phyloP scores from a whole-genome alignment of 2,329 filamentous ascomycete species.

The Verticillium zaregamsianum region DNA sequence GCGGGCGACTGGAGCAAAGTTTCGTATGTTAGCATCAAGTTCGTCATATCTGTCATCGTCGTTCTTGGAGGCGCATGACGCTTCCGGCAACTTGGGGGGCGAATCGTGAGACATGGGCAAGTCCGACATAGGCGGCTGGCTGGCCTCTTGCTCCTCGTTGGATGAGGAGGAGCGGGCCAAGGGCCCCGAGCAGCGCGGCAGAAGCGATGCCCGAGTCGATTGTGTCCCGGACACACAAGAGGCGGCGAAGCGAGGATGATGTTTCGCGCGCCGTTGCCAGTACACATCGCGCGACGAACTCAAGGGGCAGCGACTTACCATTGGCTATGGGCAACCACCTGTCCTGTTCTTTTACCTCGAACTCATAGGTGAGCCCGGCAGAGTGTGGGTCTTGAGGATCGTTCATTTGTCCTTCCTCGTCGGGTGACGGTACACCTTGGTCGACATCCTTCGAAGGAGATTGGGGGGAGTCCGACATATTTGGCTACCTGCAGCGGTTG shows the following conservation, averaged over 20 bases:
- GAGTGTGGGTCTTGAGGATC: slow-evolving; percentile 75
- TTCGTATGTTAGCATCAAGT: slow-evolving; percentile 89
- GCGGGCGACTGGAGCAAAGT: slow-evolving; percentile 91
- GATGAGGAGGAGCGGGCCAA: slow-evolving; percentile 6
- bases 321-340: slow-evolving; percentile 99
- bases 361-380: slow-evolving; percentile 77
- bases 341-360: slow-evolving; percentile 99
- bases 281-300: slow-evolving; percentile 47
- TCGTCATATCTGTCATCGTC: slow-evolving; percentile 41
- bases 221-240: background rate
- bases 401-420: slow-evolving; percentile 94
- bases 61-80: slow-evolving; percentile 35
- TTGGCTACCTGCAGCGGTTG: slow-evolving; percentile 67
- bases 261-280: background rate
- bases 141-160: background rate
- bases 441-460: slow-evolving; percentile 95
- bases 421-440: slow-evolving; percentile 85
- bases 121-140: background rate
- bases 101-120: slow-evolving; percentile 58
- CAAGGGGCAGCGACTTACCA: slow-evolving; percentile 68
- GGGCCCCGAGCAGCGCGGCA: slow-evolving; percentile 7
- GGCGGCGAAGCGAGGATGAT: background rate
- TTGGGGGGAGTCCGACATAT: slow-evolving; percentile 86
- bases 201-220: slow-evolving; percentile 1
- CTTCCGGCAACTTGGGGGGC: slow-evolving; percentile 46